Percentiles rank a stretch among this genome's conserved stretches.
These are phyloP conservation scores for Alternaria ethzedia DNA, from an alignment of 2,329 filamentous ascomycete species.

Conservation along the genomic window DNA sequence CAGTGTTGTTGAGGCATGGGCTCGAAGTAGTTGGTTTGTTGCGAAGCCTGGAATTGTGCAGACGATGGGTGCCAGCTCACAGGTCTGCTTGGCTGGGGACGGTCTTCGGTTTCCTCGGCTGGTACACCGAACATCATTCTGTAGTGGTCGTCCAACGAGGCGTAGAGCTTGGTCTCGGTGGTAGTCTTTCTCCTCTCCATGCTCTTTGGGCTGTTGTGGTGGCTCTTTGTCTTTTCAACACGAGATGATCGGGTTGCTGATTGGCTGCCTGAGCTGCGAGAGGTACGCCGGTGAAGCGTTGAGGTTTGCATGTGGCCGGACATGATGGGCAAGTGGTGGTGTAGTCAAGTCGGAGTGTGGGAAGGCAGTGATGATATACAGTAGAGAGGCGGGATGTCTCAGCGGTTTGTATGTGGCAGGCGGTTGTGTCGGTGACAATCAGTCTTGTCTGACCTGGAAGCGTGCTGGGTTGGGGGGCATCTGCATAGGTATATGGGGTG, in stretches of 20 bases:
- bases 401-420: slow-evolving; percentile 13
- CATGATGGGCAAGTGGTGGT: slow-evolving; percentile 23
- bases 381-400: slow-evolving; percentile 7
- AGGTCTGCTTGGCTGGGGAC: slow-evolving; percentile 55
- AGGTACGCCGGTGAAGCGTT: slow-evolving; percentile 38
- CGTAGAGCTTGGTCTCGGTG: slow-evolving; percentile 46
- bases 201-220: slow-evolving; percentile 46
- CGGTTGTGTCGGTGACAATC: slow-evolving; percentile 26
- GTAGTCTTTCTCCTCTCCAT: slow-evolving; percentile 49
- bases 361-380: slow-evolving; percentile 14
- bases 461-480: slow-evolving; percentile 26
- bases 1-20: slow-evolving; percentile 37
- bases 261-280: slow-evolving; percentile 41
- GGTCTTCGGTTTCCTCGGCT: slow-evolving; percentile 36
- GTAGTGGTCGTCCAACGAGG: slow-evolving; percentile 50
- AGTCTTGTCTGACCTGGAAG: slow-evolving; percentile 24
- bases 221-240: slow-evolving; percentile 49
- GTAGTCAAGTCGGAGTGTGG: slow-evolving; percentile 14
- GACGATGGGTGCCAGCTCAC: slow-evolving; percentile 79
- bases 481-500: slow-evolving; percentile 46
- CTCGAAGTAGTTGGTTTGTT: slow-evolving; percentile 30
- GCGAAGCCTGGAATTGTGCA: slow-evolving; percentile 47
- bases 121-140: slow-evolving; percentile 50
- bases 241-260: slow-evolving; percentile 39
- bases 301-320: slow-evolving; percentile 36